Base-by-base conservation (phyloP, 495 filamentous ascomycete species). In the Staphylotrichum longicolle region DNA sequence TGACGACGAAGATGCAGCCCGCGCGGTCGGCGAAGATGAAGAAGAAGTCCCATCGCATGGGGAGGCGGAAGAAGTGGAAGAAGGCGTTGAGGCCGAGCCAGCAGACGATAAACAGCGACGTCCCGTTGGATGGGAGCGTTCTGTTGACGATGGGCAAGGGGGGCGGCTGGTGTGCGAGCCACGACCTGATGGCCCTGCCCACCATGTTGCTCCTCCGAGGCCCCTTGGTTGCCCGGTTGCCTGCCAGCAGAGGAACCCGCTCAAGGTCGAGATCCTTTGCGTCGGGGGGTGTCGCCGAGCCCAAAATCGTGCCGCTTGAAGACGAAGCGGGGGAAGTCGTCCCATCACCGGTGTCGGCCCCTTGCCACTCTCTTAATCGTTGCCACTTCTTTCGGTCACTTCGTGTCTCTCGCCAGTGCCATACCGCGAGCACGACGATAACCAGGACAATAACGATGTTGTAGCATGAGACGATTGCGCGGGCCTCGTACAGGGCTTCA, bases 21-120 rank as follows among this genome's bases (percentile, higher is more conserved):
- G 77, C 74, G 49, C 83, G 75, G 66, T 87, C 83, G 55, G 79
- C 80, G 57, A 85, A 78, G 57, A 80, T 71, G 68, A 85, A 85
- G 63, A 81, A 74, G 58, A 77, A 76, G 35, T 69, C 66, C 42
- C 74, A 60, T 6, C 69, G 68, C 39, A 83, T 64, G 5, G 78
- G 76, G 20, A 82, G 72, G 58, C 68, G 69, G 67, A 77, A 85
- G 57, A 83, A 69, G 15, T 77, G 74, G 67, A 83, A 82, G 64
- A 85, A 86, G 27, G 82, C 39, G 49, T 86, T 86, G 4, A 88
- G 64, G 14, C 65, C 74, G 1, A 87, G 47, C 69, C 83, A 82
- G 15, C 68, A 60, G 8, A 77, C 42, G 45, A 86, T 66, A 44
- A 79, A 68, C 8, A 86, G 63, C 3, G 83, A 80, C 30, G 76